Conservation (phyloP, 2,329 filamentous ascomycete species). For the Diaporthe longicolla region DNA sequence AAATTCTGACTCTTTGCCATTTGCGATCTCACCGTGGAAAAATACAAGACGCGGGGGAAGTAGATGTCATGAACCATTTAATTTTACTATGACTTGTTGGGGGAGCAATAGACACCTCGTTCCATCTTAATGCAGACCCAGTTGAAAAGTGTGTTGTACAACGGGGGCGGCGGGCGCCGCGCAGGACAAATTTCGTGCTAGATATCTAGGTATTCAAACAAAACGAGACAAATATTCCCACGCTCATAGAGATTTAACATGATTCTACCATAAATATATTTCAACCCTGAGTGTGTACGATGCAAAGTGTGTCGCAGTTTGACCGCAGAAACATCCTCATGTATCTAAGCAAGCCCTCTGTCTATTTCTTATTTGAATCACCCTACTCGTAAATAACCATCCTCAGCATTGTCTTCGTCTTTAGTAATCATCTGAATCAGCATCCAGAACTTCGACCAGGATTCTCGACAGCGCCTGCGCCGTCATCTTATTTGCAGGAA, state of each 20-base stretch:
- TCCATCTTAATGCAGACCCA: not conserved
- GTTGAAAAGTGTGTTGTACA: not conserved
- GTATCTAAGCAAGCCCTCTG: not conserved
- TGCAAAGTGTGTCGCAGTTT: not conserved
- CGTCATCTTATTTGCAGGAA: conserved; percentile 6
- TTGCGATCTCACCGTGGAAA: not conserved
- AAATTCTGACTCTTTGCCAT: not conserved
- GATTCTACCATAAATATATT: not conserved
- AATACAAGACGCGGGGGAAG: not conserved
- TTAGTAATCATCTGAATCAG: conserved; percentile 2
- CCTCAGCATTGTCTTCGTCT: not conserved
- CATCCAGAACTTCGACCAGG: conserved; percentile 1
- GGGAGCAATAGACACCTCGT: not conserved
- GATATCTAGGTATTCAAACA: not conserved
- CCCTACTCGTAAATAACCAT: not conserved
- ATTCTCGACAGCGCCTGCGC: conserved; percentile 19
- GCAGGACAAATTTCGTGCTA: not conserved
- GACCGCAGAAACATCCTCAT: not conserved
- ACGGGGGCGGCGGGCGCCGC: not conserved
- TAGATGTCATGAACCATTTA: not conserved
- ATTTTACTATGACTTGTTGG: not conserved
- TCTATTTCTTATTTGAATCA: not conserved
- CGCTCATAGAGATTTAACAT: not conserved
- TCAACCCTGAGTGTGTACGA: not conserved
- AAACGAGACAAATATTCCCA: not conserved